Evolutionary conservation across 495 filamentous ascomycete genomes (phyloP).

Genomic region (Penicillium tannophilum): DNA sequence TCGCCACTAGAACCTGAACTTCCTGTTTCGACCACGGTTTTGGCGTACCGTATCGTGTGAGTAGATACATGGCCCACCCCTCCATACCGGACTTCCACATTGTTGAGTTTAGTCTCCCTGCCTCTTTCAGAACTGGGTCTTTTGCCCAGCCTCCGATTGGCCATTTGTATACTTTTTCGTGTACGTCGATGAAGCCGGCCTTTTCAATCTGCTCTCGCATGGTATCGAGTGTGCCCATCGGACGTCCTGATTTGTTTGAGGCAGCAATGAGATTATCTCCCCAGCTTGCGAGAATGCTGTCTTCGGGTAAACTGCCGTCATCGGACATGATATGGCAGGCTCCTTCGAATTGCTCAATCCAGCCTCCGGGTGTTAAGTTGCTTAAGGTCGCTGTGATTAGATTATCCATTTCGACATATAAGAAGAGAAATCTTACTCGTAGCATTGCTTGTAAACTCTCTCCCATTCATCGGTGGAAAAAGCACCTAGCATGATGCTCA

Average conservation of each 20-base stretch:
- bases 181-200: constrained; percentile 8
- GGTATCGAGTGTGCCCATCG: neutral
- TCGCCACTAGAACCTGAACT: constrained; percentile 27
- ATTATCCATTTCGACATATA: neutral
- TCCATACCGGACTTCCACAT: constrained; percentile 9
- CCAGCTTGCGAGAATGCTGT: neutral
- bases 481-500: constrained; percentile 15
- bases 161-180: constrained; percentile 11
- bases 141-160: constrained; percentile 9
- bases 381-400: neutral
- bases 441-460: constrained; percentile 10
- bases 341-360: constrained; percentile 55
- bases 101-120: neutral
- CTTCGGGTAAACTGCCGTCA: constrained; percentile 29
- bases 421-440: neutral
- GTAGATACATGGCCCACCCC: constrained; percentile 8
- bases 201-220: constrained; percentile 2
- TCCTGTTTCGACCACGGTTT: constrained; percentile 17
- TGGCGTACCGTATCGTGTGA: constrained; percentile 1
- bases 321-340: constrained; percentile 35
- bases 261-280: neutral
- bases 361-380: constrained; percentile 43
- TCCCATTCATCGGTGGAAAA: neutral
- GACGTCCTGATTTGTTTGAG: neutral
- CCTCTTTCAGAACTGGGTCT: constrained; percentile 7